Evolutionary conservation across 148 eudicot genomes (phyloP).

Genomic region (Nyssa sinensis): DNA sequence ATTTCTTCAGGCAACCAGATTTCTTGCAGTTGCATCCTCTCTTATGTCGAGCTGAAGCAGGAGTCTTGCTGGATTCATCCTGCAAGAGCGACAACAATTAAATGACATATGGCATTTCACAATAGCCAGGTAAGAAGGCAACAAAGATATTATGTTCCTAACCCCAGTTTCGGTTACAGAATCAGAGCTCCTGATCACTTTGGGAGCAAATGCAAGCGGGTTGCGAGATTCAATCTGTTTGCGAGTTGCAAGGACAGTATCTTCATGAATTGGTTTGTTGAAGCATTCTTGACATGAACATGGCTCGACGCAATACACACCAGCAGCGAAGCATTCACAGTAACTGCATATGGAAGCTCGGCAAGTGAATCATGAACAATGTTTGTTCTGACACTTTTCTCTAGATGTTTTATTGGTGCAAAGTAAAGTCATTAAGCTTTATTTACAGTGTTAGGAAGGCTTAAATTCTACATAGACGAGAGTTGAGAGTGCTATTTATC

Average conservation of each 20-base stretch:
- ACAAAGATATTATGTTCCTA: neutral
- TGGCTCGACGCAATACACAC: conserved; percentile 87
- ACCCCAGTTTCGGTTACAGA: conserved; percentile 52
- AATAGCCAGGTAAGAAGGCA: neutral
- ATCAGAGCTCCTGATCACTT: conserved; percentile 68
- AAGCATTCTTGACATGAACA: conserved; percentile 85
- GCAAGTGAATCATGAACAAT: neutral
- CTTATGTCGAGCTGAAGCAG: conserved; percentile 89
- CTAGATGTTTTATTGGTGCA: neutral
- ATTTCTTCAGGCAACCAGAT: conserved; percentile 81
- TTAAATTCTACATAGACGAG: conserved; percentile 1
- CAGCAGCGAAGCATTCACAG: conserved; percentile 96
- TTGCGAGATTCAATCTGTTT: conserved; percentile 89
- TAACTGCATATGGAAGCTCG: conserved; percentile 52
- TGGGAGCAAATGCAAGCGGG: conserved; percentile 91
- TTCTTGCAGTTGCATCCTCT: conserved; percentile 93
- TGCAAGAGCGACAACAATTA: conserved; percentile 17
- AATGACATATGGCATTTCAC: neutral
- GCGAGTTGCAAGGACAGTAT: conserved; percentile 77
- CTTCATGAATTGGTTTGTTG: conserved; percentile 82
- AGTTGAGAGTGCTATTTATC: neutral
- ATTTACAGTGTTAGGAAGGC: neutral
- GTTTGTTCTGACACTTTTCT: neutral
- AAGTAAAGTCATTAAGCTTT: neutral
- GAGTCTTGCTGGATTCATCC: conserved; percentile 74